Base-by-base conservation (phyloP, 2,329 filamentous ascomycete species). In the Trichoderma hamatum region DNA sequence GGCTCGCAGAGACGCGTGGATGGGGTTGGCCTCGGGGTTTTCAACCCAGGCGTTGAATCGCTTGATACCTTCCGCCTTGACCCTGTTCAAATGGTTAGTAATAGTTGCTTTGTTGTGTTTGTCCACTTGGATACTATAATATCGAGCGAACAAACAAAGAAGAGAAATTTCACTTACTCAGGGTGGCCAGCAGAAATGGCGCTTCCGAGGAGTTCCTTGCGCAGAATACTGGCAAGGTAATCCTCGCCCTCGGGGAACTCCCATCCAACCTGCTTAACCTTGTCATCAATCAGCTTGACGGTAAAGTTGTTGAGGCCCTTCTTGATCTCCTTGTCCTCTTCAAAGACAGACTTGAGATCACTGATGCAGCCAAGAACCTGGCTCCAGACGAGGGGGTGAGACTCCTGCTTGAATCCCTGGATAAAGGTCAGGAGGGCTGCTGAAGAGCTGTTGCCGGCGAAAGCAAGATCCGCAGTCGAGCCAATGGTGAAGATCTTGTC, bases 401-500 rank as follows among this genome's bases (percentile, higher is more conserved):
- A 86, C 81, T 99, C 96, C 63, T 86, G 83, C 70, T 89, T 85
- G 80, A 98, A 94, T n/a, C 92, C 91, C 78, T 97, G 88, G 13
- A 97, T 82, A 74, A 99, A 92, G 14, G 92, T 89, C 34, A 99
- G 83, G 14, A 99, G 85, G 10, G 92, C 92, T 28, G 93, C 84
- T 0, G 94, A 97, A 4, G 89, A 92, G 61, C 91, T 90, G 76
- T 96, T 89, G 26, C 96, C 96, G 69, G 96, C 92, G 70, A 96
- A 89, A 46, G 96, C 94, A 72, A 98, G 87, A 62, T 96, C 94
- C 58, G 92, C 92, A 24, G 95, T 93, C 75, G 97, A 96, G 70
- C 93, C 94, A 70, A 97, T 88, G 64, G 97, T 88, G 51, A 93
- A 93, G 74, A 98, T 97, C 83, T 96, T 97, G 82, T 99, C 96